phyloP scores from a whole-genome alignment of 2,329 filamentous ascomycete species.

The Aureobasidium sp. region DNA sequence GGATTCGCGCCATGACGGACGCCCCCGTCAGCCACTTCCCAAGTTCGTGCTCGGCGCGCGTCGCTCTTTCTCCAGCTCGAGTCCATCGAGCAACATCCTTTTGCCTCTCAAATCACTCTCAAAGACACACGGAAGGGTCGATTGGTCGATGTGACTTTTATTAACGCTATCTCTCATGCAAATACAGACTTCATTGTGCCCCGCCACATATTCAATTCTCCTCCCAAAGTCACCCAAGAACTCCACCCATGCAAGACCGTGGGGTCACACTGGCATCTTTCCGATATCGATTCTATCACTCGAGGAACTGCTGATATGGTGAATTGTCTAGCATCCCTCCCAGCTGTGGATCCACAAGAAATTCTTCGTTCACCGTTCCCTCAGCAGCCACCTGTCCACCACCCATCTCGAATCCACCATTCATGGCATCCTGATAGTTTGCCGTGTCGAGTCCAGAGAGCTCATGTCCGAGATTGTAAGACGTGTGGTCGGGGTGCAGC shows the following conservation, averaged over 20 bases:
- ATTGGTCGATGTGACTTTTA: background rate
- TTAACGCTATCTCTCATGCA: background rate
- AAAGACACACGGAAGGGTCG: background rate
- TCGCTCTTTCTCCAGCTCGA: background rate
- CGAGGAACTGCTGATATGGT: constrained; percentile 5
- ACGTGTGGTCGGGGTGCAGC: constrained; percentile 6
- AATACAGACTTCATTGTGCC: background rate
- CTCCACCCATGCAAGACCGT: background rate
- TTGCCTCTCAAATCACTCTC: too few species aligned
- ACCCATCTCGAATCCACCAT: background rate
- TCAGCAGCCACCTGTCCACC: background rate
- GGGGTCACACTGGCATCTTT: background rate
- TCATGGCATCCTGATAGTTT: constrained; percentile 2
- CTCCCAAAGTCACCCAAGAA: background rate
- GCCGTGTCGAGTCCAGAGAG: background rate
- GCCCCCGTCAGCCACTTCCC: too few species aligned
- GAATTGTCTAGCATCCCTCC: constrained; percentile 7
- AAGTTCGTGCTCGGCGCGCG: background rate
- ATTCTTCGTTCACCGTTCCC: background rate
- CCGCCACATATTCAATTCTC: background rate
- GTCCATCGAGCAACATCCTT: background rate
- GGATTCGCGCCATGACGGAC: background rate
- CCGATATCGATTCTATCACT: background rate
- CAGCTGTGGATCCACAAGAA: constrained; percentile 5
- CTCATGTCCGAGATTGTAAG: background rate